Percentiles rank a stretch among this genome's conserved stretches.
phyloP scores from a whole-genome alignment of 2,329 filamentous ascomycete species.

The Cordyceps cateniannulata region DNA sequence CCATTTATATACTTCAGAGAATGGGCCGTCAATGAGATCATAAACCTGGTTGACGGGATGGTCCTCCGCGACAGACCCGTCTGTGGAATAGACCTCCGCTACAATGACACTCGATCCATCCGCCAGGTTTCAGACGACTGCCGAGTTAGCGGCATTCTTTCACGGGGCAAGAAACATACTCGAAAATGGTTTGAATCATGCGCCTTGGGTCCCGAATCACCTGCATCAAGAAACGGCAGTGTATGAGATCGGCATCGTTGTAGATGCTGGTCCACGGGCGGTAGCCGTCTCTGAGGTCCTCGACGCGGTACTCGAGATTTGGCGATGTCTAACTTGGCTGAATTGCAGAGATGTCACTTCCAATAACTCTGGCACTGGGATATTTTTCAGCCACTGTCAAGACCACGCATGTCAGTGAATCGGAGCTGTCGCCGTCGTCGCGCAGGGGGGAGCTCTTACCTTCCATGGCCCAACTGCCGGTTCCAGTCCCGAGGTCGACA shows the following conservation, averaged over 20 bases:
- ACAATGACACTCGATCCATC: slow-evolving; percentile 33
- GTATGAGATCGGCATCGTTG: slow-evolving; percentile 43
- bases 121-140: slow-evolving; percentile 31
- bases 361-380: slow-evolving; percentile 39
- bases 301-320: slow-evolving; percentile 46
- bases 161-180: slow-evolving; percentile 21
- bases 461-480: slow-evolving; percentile 51
- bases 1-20: slow-evolving; percentile 29
- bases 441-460: slow-evolving; percentile 24
- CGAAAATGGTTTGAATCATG: slow-evolving; percentile 42
- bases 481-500: slow-evolving; percentile 44
- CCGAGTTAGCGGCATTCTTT: background rate
- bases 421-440: background rate
- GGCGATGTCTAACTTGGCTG: slow-evolving; percentile 44
- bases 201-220: slow-evolving; percentile 44
- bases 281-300: slow-evolving; percentile 30
- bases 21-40: slow-evolving; percentile 25
- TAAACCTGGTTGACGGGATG: slow-evolving; percentile 30
- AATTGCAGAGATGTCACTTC: slow-evolving; percentile 38
- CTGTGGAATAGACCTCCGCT: slow-evolving; percentile 26
- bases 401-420: slow-evolving; percentile 12
- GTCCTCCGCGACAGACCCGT: slow-evolving; percentile 22
- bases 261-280: slow-evolving; percentile 31
- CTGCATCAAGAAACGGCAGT: slow-evolving; percentile 44
- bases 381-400: slow-evolving; percentile 37